Evolutionary conservation across 2,329 filamentous ascomycete genomes (phyloP).

Genomic region (Sporothrix pseudoabietina): DNA sequence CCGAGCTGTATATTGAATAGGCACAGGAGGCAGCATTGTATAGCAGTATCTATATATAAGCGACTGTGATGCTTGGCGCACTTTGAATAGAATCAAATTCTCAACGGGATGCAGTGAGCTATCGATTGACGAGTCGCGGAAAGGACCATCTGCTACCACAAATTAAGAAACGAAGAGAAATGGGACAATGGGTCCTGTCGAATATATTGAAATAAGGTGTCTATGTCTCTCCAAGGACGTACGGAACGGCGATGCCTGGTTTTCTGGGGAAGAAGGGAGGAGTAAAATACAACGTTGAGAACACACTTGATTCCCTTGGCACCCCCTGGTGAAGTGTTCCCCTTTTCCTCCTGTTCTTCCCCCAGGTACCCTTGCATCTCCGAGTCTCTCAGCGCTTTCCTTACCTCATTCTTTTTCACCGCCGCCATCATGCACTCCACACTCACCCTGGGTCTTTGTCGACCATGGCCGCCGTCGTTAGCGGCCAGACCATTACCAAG

Average conservation of each 20-base stretch:
- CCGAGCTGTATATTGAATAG: conserved; percentile 8
- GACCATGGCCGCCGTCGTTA: conserved; percentile 37
- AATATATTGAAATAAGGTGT: neutral
- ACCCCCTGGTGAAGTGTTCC: neutral
- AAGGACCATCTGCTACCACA: neutral
- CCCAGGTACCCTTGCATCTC: neutral
- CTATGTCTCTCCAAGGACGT: neutral
- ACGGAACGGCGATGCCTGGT: conserved; percentile 11
- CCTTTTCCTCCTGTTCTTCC: neutral
- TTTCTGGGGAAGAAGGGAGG: neutral
- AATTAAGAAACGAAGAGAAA: neutral
- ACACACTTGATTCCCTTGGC: conserved; percentile 13
- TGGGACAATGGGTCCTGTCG: too few species aligned
- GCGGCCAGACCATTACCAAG: conserved; percentile 38
- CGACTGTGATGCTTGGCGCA: neutral
- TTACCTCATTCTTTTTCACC: neutral
- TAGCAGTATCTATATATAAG: neutral
- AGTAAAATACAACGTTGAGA: neutral
- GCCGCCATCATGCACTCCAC: conserved; percentile 8
- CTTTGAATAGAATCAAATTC: conserved; percentile 1
- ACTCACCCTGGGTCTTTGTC: conserved; percentile 22
- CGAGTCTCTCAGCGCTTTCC: too few species aligned
- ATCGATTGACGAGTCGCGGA: neutral
- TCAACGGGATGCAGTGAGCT: neutral
- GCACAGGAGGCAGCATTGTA: neutral